Conservation (phyloP, 2,329 filamentous ascomycete species). For the Cladosporium velox region DNA sequence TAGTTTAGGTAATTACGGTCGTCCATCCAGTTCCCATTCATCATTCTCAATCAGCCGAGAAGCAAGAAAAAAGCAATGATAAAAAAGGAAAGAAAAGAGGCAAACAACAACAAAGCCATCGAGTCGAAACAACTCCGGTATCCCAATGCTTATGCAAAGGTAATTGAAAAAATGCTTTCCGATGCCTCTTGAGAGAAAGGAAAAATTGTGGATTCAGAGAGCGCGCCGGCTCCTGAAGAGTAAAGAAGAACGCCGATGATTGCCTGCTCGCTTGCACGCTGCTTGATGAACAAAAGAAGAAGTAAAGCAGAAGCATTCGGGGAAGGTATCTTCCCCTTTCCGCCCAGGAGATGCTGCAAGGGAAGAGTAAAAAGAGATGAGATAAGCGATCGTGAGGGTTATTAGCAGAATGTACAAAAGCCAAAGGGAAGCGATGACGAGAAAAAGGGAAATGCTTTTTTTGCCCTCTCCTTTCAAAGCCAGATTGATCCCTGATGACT, state of each 20-base stretch:
- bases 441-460: not conserved
- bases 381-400: conserved; percentile 6
- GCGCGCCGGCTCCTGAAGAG: not conserved
- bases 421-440: not conserved
- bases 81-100: not conserved
- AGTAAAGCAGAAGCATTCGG: not conserved
- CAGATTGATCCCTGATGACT: not conserved
- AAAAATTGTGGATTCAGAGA: too few relatives aligned
- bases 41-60: not conserved
- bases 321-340: not conserved
- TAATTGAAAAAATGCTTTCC: not conserved
- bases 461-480: not conserved
- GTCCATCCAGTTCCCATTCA: not conserved
- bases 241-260: not conserved
- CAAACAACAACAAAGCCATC: not conserved
- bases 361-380: not conserved
- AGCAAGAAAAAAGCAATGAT: not conserved
- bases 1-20: not conserved
- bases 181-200: not conserved
- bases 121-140: not conserved
- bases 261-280: conserved; percentile 11
- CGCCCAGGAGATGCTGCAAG: not conserved
- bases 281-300: not conserved
- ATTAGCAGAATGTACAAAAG: conserved; percentile 8
- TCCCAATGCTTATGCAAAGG: not conserved